Base-by-base conservation (phyloP, 2,329 filamentous ascomycete species). In the Leptosphaerulina australis region DNA sequence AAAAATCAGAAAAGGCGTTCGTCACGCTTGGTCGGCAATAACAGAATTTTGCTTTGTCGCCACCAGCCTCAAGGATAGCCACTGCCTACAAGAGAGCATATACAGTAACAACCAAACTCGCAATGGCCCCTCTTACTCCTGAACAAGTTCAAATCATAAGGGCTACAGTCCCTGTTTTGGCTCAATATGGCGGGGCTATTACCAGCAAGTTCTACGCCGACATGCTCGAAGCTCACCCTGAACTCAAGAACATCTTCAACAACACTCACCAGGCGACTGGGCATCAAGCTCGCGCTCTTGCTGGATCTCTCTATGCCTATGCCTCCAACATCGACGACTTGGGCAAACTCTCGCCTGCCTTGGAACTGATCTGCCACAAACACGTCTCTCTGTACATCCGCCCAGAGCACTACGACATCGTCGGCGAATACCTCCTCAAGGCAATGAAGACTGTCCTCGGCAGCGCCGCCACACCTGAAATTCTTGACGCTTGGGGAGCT, bases 351-450 rank as follows among this genome's bases (percentile, higher is more conserved):
- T 69, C 69, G 10, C 77, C 81, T 0, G 76, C 80, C 0, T 71
- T 84, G 11, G 85, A 90, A 70, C 82, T 86, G 62, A 91, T 93
- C 58, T 88, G 85, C 69, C 83, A 90, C 69, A 91, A 90, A 72
- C 88, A 91, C 69, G 87, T 82, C 51, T 88, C 84, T 0, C 78
- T 91, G 1, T 83, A 83, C 61, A 84, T 91, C 65, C 77, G 76
- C 46, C 81, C 87, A 0, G 84, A 88, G 29, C 84, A 90, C 55
- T 91, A 91, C 70, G 77, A 80, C 25, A 81, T 90, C 33, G 87
- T 91, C 3, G 88, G 85, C 46, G 83, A 83, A 63, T 84, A 88
- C 64, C 79, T 91, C 10, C 77, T 91, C 33, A 78, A 79, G 20
- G 85, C 88, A 1, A 88, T 91, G 73, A 79, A 77, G 18, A 77